These are phyloP conservation scores for Bimuria novae-zelandiae DNA, from an alignment of 2,329 filamentous ascomycete species.

Conservation along the genomic window DNA sequence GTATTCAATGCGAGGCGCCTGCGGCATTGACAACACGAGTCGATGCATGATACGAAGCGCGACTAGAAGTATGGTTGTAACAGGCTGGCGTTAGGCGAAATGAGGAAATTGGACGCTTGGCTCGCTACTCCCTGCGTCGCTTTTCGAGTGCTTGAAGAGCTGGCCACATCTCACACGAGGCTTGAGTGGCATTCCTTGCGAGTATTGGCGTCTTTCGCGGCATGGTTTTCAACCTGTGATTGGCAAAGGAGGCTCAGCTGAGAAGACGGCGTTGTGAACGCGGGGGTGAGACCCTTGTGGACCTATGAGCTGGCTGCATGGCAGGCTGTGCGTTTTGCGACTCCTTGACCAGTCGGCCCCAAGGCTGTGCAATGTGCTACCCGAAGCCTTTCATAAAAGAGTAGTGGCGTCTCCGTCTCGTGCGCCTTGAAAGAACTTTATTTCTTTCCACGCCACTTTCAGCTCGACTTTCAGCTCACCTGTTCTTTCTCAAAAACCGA, in stretches of 20 bases:
- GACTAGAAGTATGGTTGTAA: constrained; percentile 11
- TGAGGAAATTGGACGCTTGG: constrained; percentile 22
- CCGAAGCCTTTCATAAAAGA: constrained; percentile 18
- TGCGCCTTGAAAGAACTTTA: neutral
- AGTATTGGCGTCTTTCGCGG: neutral
- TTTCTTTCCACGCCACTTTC: constrained; percentile 13
- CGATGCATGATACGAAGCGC: constrained; percentile 16
- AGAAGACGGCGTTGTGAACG: constrained; percentile 14
- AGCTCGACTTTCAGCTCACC: constrained; percentile 1
- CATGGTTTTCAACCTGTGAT: constrained; percentile 1
- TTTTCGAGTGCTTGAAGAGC: constrained; percentile 3
- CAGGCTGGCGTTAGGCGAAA: constrained; percentile 11
- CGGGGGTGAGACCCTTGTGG: constrained; percentile 12
- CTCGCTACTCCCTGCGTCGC: constrained; percentile 30
- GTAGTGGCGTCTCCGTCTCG: constrained; percentile 4
- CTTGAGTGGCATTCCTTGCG: constrained; percentile 14
- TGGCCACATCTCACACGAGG: constrained; percentile 9
- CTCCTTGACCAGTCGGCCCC: constrained; percentile 9
- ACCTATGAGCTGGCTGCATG: constrained; percentile 13
- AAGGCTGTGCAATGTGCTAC: constrained; percentile 9
- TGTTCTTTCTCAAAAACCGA: constrained; percentile 5
- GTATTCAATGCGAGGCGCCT: constrained; percentile 12
- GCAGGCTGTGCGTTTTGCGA: constrained; percentile 18
- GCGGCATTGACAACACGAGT: constrained; percentile 11
- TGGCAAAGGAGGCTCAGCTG: constrained; percentile 16